Percentiles rank a stretch among this genome's conserved stretches.
Conservation (phyloP, 176 grass and related monocot species). For the Triticum timopheevii region DNA sequence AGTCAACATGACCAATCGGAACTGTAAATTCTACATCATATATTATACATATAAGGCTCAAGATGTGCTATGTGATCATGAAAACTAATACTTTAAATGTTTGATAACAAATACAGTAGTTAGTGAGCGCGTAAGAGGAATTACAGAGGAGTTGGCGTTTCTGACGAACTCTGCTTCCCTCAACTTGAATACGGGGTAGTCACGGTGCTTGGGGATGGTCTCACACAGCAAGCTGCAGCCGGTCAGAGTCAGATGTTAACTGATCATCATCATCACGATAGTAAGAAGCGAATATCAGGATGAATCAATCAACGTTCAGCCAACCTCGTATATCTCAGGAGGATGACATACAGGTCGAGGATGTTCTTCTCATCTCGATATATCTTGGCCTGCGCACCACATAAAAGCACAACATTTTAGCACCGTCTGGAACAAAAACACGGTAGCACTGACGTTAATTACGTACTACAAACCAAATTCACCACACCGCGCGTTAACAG, state of each 20-base stretch:
- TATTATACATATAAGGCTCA: constrained; percentile 9
- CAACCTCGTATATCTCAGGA: constrained; percentile 88
- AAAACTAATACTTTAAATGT: not conserved
- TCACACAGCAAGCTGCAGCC: constrained; percentile 82
- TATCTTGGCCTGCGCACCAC: constrained; percentile 72
- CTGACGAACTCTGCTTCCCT: constrained; percentile 54
- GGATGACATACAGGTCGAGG: constrained; percentile 93
- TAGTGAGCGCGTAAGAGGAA: constrained; percentile 26
- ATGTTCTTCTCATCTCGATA: constrained; percentile 90
- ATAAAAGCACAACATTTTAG: constrained; percentile 1
- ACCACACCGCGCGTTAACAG: not conserved
- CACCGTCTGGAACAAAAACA: constrained; percentile 11
- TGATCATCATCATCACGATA: not conserved
- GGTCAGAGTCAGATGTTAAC: constrained; percentile 18
- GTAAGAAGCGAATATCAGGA: constrained; percentile 20
- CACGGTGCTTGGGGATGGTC: constrained; percentile 87
- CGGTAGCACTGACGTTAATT: not conserved
- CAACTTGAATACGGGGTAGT: constrained; percentile 59
- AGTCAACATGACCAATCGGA: not conserved
- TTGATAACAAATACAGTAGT: not conserved
- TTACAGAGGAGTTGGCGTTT: constrained; percentile 46
- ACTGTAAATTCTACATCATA: not conserved
- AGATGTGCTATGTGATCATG: constrained; percentile 16
- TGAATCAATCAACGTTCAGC: constrained; percentile 11
- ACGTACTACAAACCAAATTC: constrained; percentile 30